phyloP scores from a whole-genome alignment of 306 rosid species.

The Urtica urens region DNA sequence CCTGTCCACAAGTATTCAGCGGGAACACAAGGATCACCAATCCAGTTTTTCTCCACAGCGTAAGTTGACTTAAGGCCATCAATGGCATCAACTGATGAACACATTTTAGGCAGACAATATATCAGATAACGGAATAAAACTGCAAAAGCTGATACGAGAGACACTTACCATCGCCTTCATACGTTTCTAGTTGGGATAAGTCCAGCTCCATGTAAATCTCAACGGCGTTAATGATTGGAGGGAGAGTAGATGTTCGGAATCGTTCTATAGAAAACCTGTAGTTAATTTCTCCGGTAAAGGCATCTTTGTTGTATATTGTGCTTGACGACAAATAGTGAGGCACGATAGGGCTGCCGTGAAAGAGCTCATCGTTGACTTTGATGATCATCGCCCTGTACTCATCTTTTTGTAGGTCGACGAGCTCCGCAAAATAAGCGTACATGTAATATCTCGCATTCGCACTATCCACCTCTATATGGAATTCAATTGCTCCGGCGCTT shows the following conservation, averaged over 20 bases:
- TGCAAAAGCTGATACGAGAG: too few relatives aligned
- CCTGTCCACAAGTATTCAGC: conserved; percentile 28
- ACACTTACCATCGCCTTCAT: conserved; percentile 33
- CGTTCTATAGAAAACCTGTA: conserved; percentile 4
- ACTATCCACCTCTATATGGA: too few relatives aligned
- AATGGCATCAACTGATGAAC: conserved; percentile 33
- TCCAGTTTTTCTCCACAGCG: conserved; percentile 25
- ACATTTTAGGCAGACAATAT: conserved; percentile 1
- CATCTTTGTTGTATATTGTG: not conserved
- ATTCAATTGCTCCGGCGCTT: too few relatives aligned
- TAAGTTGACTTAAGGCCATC: conserved; percentile 18
- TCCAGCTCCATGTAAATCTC: conserved; percentile 26
- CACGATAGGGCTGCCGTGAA: not conserved
- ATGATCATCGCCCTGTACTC: conserved; percentile 22
- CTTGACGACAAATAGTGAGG: conserved; percentile 4
- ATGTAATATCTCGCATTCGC: conserved; percentile 2
- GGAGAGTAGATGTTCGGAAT: conserved; percentile 23
- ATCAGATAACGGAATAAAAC: too few relatives aligned
- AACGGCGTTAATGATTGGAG: conserved; percentile 48
- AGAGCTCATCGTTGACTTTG: conserved; percentile 17
- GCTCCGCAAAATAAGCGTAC: conserved; percentile 41
- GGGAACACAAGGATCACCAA: conserved; percentile 47
- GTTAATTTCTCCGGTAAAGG: not conserved
- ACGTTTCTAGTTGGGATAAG: conserved; percentile 21
- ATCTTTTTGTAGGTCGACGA: conserved; percentile 15